These are phyloP conservation scores for Leccinum barrowsii DNA, from an alignment of 768 basidiomycete species.

Conservation along the genomic window DNA sequence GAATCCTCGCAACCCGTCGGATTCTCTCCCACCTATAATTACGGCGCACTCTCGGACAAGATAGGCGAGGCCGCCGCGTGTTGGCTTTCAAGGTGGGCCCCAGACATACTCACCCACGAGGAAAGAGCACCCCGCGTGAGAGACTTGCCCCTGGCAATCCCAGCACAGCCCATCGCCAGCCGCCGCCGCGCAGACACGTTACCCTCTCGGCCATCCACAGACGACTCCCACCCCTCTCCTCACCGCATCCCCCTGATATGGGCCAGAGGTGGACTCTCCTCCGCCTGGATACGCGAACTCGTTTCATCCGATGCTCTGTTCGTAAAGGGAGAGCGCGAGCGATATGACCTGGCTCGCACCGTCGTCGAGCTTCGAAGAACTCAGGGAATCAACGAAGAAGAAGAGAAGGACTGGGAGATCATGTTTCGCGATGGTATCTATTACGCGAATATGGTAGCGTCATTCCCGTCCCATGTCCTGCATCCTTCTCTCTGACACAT, in stretches of 20 bases:
- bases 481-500: conserved; percentile 5
- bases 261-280: conserved; percentile 69
- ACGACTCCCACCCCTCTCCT: conserved; percentile 13
- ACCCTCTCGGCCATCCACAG: conserved; percentile 19
- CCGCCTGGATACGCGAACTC: conserved; percentile 70
- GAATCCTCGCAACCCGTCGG: conserved; percentile 17
- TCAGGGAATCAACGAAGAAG: conserved; percentile 49
- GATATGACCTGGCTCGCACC: conserved; percentile 74
- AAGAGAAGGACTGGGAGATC: conserved; percentile 66
- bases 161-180: conserved; percentile 10
- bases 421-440: conserved; percentile 79
- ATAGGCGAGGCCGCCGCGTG: conserved; percentile 87
- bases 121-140: conserved; percentile 31
- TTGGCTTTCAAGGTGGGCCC: conserved; percentile 86
- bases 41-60: conserved; percentile 87
- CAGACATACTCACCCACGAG: conserved; percentile 71
- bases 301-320: conserved; percentile 79
- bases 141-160: conserved; percentile 16
- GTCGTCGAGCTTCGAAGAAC: conserved; percentile 72
- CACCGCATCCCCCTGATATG: conserved; percentile 55
- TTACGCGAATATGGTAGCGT: conserved; percentile 78
- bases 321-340: conserved; percentile 68
- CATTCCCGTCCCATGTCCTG: neutral
- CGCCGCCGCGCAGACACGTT: conserved; percentile 32
- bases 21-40: conserved; percentile 51